Conservation (phyloP, 2,329 filamentous ascomycete species). For the Neurospora crassa region DNA sequence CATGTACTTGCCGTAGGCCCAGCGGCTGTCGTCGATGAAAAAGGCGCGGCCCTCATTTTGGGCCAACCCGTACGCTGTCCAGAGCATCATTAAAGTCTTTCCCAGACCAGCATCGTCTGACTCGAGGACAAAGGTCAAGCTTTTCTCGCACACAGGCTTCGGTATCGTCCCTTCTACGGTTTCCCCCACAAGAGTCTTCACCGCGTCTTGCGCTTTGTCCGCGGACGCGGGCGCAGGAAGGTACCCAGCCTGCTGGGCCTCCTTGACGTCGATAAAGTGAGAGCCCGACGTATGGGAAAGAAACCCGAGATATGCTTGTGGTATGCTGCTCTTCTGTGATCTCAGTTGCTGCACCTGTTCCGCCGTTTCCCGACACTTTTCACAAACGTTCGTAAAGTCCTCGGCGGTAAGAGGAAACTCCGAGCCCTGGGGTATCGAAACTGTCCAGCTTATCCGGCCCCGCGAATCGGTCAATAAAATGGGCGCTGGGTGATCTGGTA, state of each 20-base stretch:
- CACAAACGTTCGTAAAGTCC: conserved; percentile 62
- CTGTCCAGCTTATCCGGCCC: conserved; percentile 65
- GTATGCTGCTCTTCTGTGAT: conserved; percentile 27
- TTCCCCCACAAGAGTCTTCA: conserved; percentile 19
- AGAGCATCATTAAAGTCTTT: conserved; percentile 66
- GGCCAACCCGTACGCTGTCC: conserved; percentile 76
- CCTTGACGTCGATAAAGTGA: conserved; percentile 64
- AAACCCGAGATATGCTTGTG: conserved; percentile 30
- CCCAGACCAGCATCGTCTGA: conserved; percentile 67
- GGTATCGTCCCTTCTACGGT: conserved; percentile 16
- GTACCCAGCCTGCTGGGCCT: conserved; percentile 57
- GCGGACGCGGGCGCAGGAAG: conserved; percentile 32
- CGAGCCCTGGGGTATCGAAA: conserved; percentile 61
- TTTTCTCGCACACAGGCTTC: conserved; percentile 55
- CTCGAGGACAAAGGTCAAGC: conserved; percentile 71
- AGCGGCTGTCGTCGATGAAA: conserved; percentile 76
- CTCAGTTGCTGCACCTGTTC: conserved; percentile 43
- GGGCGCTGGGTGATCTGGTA: conserved; percentile 66
- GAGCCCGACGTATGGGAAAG: conserved; percentile 48
- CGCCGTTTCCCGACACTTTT: conserved; percentile 56
- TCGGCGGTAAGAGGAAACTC: conserved; percentile 57
- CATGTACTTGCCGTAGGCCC: conserved; percentile 70
- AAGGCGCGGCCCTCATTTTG: conserved; percentile 65
- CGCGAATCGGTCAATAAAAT: conserved; percentile 57
- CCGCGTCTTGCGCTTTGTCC: conserved; percentile 16